Percentiles rank a stretch among this genome's conserved stretches.
phyloP scores from a whole-genome alignment of 345 rosid species.

The Lepidium aucheri region DNA sequence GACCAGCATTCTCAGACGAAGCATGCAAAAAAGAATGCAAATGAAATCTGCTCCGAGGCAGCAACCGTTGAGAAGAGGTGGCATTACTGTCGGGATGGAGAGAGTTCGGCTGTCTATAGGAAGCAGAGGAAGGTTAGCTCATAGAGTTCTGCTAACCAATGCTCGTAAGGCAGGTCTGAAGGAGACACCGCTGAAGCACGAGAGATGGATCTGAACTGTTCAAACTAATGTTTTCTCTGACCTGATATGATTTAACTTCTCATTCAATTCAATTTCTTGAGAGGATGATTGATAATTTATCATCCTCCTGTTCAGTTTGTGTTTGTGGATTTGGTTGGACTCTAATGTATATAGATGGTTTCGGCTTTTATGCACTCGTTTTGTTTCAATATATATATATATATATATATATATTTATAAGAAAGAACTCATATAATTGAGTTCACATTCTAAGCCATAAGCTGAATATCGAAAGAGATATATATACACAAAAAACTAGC shows the following conservation, averaged over 20 bases:
- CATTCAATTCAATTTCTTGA: conserved; percentile 2
- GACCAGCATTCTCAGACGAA: conserved; percentile 52
- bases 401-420: too few species aligned
- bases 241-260: conserved; percentile 6
- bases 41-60: conserved; percentile 38
- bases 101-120: conserved; percentile 80
- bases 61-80: conserved; percentile 59
- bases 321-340: conserved; percentile 20
- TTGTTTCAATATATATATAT: not conserved
- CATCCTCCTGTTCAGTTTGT: conserved; percentile 8
- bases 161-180: conserved; percentile 51
- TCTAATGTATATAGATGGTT: conserved; percentile 19
- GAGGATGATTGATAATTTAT: conserved; percentile 22
- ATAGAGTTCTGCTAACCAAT: conserved; percentile 46
- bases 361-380: not conserved
- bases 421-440: not conserved
- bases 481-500: not conserved
- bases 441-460: not conserved
- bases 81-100: conserved; percentile 82
- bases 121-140: conserved; percentile 65
- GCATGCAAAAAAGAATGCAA: conserved; percentile 60
- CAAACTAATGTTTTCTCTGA: not conserved
- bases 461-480: not conserved
- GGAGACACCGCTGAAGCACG: conserved; percentile 57
- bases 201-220: conserved; percentile 41